Base-by-base conservation (phyloP, 768 basidiomycete genomes). In the Mycena galopus region DNA sequence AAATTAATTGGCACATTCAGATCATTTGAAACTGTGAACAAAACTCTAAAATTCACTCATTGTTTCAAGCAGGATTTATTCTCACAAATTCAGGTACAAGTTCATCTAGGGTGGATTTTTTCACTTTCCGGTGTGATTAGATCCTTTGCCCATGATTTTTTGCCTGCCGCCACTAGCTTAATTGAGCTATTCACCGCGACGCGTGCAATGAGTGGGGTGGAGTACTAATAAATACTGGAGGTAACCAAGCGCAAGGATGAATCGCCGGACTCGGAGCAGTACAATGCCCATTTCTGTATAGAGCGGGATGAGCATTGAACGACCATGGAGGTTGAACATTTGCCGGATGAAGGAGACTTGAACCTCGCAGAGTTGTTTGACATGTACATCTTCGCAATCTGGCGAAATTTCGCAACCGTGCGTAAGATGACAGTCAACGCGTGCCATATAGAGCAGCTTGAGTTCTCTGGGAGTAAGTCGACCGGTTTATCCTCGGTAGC, bases 271-370 rank as follows among this genome's bases (percentile, higher is more conserved):
- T 19, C 55, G 55, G 30, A 57, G 55, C 19, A 30, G 55, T 57
- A 57, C 55, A 33, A 80, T 44, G 23, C 77, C 77, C 1, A 79
- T 81, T 69, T 80, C 78, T 7, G 77, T 72, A 64, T 72, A 76
- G 5, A 81, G 73, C 6, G 72, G 56, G 2, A 74, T 74, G 14
- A 75, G 19, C 21, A 61, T 61, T 5, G 77, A 75, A 9, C 63
- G 59, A 6, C 30, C 4, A 27, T 73, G 65, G 23, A 80, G 57
- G n/a, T 76, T 74, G 17, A 81, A 77, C 3, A 77, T 44, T 4
- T 76, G 74, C 11, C 78, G 74, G 21, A 79, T 61, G 53, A 75
- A 80, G 16, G 44, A 53, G 23, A 47, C 30, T 51, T 80, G 80
- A 2, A 79, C 74, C 11, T 66, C 61, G 42, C 73, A 47, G 4